Evolutionary conservation across 2,329 filamentous ascomycete genomes (phyloP), one percentile per base, ranked within the genome.

Genomic region (Fusarium pseudograminearum): DNA sequence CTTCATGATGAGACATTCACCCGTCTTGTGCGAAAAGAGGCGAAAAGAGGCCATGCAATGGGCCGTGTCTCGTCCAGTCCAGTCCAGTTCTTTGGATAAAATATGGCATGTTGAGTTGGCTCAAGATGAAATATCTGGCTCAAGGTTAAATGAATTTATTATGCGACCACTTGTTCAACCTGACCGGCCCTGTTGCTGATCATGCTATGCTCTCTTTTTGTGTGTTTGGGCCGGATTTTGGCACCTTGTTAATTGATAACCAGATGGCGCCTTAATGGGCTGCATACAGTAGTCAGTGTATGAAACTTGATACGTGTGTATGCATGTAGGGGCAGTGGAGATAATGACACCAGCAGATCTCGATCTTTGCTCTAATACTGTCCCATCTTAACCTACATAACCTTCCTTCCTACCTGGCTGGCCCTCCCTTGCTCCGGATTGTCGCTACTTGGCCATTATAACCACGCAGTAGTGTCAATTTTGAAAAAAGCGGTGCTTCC

Each of bases 351-450:
- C 47, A 62, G 42, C 34, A 69, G 66, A 69, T 69, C 67, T 70
- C 61, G 67, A 70, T 69, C 66, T 60, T 67, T 50, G 47, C 59
- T 60, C 51, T 57, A 46, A 58, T 33, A 40, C 46, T 45, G 48
- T 54, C 53, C 52, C 33, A 48, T 51, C 34, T 44, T 40, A 18
- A 26, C 54, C 28, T 57, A 30, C 38, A 41, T 42, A 42, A 14
- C 36, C 36, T 40, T 20, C n/a, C 47, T 50, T 12, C 11, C 28
- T 30, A 30, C 22, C 47, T 26, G 47, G 16, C 31, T 22, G 12
- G n/a, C 33, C 26, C 48, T 51, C 33, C 48, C 45, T 22, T 46
- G 22, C 47, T 55, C 57, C 57, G 36, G 36, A 40, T 40, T 40
- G 12, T 40, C 33, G 46, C 20, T 46, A 24, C 8, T 26, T 26